Base-by-base conservation (phyloP, 306 rosid species). In the Ziziphus jujuba region DNA sequence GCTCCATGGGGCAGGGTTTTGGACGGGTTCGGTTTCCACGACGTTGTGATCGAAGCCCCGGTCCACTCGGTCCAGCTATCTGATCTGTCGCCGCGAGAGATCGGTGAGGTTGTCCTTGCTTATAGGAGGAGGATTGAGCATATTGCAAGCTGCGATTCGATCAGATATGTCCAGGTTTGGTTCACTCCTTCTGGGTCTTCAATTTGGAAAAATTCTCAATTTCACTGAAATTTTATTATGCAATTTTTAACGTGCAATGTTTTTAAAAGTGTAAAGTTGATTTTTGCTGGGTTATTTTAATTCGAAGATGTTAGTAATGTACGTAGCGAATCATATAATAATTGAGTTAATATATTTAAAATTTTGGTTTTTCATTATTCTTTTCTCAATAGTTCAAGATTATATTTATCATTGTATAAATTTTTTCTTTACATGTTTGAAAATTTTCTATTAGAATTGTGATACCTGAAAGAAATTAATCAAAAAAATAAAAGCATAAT, bases 91-190 rank as follows among this genome's bases (percentile, higher is more conserved):
- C 84, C 81, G 0, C 56, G n/a, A 0, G 79, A 76, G 59, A 64
- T 88, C 56, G 86, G 65, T 0, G 63, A 55, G 45, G 81, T 91
- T 79, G 66, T 88, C 47, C 62, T 73, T 12, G 78, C 87, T 24
- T 44, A 81, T 35, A 71, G 53, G 64, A 66, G 54, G 40, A 84
- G 96, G 72, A 88, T 80, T 43, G 63, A 22, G 31, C 91, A 91
- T 38, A 74, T 81, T 43, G 40, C 69, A 2, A 17, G 22, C 56
- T 25, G 44, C 65, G 40, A 56, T 10, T 69, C 84, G 12, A 82
- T 91, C 79, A 74, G 78, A 84, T 91, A 91, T 57, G 87, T 88
- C 51, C 97, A 91, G 91, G 91, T 91, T 65, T 23, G 14, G 14
- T 33, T 69, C 59, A 36, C 49, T 47, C 34, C 16, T 61, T 40